Conservation (phyloP, 78 protist genomes). For the Dictyostelium capitatum region DNA sequence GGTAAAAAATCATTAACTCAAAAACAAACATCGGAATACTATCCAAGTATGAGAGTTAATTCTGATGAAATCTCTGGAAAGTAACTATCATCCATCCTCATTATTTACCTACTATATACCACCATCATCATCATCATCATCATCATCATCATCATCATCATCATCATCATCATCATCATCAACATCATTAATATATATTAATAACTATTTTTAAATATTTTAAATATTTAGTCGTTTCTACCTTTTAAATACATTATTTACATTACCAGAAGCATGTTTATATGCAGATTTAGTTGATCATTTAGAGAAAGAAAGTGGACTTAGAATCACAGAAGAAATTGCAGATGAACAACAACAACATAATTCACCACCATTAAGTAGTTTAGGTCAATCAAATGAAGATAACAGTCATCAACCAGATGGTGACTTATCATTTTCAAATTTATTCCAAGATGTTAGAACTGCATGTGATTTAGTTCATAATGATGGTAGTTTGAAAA, state of each 20-base stretch:
- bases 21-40: slow-evolving; percentile 30
- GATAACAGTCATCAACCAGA: background rate
- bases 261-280: slow-evolving; percentile 85
- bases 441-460: slow-evolving; percentile 82
- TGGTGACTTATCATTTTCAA: slow-evolving; percentile 56
- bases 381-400: background rate
- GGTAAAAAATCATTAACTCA: slow-evolving; percentile 30
- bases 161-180: background rate
- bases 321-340: slow-evolving; percentile 58
- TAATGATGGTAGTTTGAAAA: slow-evolving; percentile 74
- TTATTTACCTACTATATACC: too few relatives aligned
- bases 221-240: slow-evolving; percentile 81
- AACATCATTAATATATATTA: background rate
- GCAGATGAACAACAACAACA: slow-evolving; percentile 81
- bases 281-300: slow-evolving; percentile 75
- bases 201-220: too few relatives aligned
- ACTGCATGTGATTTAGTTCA: slow-evolving; percentile 80
- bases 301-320: slow-evolving; percentile 64
- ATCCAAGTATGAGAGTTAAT: slow-evolving; percentile 76
- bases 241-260: slow-evolving; percentile 80
- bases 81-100: background rate
- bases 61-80: slow-evolving; percentile 49
- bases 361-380: slow-evolving; percentile 61
- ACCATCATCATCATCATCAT: background rate
- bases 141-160: background rate